phyloP scores from a whole-genome alignment of 2,329 filamentous ascomycete species.

The Penicillium sp. region DNA sequence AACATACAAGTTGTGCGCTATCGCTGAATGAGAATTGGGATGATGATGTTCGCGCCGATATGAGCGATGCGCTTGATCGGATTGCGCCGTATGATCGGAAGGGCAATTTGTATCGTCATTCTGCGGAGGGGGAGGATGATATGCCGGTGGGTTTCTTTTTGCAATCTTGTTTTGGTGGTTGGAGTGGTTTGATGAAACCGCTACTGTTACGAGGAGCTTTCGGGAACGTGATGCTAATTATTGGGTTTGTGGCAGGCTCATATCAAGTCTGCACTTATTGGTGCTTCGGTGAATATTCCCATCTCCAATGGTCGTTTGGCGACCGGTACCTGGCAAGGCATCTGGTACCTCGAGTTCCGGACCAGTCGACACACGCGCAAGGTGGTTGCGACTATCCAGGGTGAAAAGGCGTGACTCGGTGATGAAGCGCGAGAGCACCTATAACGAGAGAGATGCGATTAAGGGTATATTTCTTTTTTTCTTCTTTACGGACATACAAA shows the following conservation, averaged over 20 bases:
- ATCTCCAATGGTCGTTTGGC: constrained; percentile 83
- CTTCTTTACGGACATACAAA: constrained; percentile 4
- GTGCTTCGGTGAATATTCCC: constrained; percentile 87
- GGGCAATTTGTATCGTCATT: constrained; percentile 81
- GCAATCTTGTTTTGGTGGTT: constrained; percentile 6
- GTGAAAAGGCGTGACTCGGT: constrained; percentile 64
- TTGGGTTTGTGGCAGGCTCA: constrained; percentile 67
- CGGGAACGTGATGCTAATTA: not conserved
- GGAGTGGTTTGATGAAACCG: not conserved
- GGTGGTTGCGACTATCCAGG: constrained; percentile 92
- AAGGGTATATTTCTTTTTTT: not conserved
- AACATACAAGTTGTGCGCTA: constrained; percentile 92
- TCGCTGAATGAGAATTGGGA: constrained; percentile 93
- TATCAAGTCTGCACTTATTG: constrained; percentile 88
- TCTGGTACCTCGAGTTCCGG: constrained; percentile 94
- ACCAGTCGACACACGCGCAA: constrained; percentile 75
- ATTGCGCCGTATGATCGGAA: constrained; percentile 83
- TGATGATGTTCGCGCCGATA: constrained; percentile 83
- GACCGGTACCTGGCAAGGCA: constrained; percentile 70
- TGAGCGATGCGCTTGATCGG: constrained; percentile 91
- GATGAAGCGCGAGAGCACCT: constrained; percentile 21
- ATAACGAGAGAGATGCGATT: constrained; percentile 16
- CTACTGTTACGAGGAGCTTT: not conserved
- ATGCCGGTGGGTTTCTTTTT: constrained; percentile 72
- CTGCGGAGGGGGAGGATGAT: constrained; percentile 86